These are phyloP conservation scores for Volvariella surrecta DNA, from an alignment of 1,284 basidiomycete genomes.

Conservation along the genomic window DNA sequence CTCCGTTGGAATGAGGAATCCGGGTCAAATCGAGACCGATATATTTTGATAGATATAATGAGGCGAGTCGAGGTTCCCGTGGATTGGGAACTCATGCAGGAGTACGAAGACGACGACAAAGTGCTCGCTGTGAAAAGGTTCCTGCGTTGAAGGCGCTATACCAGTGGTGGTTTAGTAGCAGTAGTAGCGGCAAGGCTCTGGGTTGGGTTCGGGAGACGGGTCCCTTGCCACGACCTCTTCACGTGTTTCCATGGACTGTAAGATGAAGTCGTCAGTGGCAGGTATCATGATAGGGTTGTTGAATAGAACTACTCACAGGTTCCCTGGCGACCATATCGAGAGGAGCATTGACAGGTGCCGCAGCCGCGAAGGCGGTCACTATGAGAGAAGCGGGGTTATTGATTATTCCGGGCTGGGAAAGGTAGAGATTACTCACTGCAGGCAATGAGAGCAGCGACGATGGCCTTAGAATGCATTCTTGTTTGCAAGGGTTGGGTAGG, in stretches of 20 bases:
- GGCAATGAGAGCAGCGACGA: slow-evolving; percentile 17
- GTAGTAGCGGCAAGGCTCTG: slow-evolving; percentile 15
- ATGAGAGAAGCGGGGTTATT: slow-evolving; percentile 1
- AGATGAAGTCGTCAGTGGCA: not conserved
- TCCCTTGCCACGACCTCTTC: slow-evolving; percentile 6
- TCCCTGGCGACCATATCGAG: slow-evolving; percentile 15
- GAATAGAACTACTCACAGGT: slow-evolving; percentile 13
- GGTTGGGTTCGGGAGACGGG: slow-evolving; percentile 17
- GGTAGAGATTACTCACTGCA: slow-evolving; percentile 15
- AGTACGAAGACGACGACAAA: no score
- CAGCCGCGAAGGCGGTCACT: slow-evolving; percentile 17
- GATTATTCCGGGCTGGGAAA: slow-evolving; percentile 1
- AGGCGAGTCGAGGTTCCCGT: no score
- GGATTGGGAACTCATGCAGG: no score
- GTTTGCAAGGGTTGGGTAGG: no score
- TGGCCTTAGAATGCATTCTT: slow-evolving; percentile 21
- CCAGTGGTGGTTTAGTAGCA: slow-evolving; percentile 19
- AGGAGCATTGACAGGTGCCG: slow-evolving; percentile 16
- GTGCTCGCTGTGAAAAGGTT: no score
- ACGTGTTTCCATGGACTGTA: slow-evolving; percentile 4
- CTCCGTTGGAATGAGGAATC: not conserved
- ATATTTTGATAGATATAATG: slow-evolving; percentile 1
- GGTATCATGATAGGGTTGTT: not conserved
- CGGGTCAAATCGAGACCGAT: not conserved
- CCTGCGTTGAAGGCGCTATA: no score